Base-by-base conservation (phyloP, 805 yeast genomes). In the Metschnikowia proteae region DNA sequence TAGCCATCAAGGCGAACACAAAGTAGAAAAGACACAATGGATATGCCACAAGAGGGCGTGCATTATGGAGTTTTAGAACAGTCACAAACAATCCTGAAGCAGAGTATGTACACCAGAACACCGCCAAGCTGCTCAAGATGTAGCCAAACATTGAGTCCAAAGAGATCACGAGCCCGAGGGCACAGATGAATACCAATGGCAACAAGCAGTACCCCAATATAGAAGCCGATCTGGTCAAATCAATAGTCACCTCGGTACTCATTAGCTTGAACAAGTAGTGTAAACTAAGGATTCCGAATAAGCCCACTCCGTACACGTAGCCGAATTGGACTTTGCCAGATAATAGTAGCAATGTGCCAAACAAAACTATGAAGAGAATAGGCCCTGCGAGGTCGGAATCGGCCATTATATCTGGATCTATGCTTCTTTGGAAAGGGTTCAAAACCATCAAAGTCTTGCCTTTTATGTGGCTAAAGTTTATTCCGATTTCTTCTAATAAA, bases 341-440 rank as follows among this genome's bases (percentile, higher is more conserved):
- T 38, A 91, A 74, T 44, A 92, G 71, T 46, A 94, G 71, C 51
- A 86, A 81, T 0, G 90, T 78, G 22, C 97, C 99, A 63, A 92
- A 92, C 48, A 89, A 67, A 45, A 94, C 71, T 60, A 92, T 92
- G 66, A 92, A 94, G 36, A 94, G 70, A 30, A 94, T 75, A 1
- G 99, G 99, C 1, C 99, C 99, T 0, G 98, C 97, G 57, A 94
- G 74, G 63, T 94, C 99, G 26, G 94, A 78, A 66, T 92, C 99
- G 46, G 83, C 82, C 81, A 88, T 80, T 43, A 72, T 83, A 57
- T 89, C 94, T 35, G 83, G 81, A 42, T 85, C 81, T 17, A 88
- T 74, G 55, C 65, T 67, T 11, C 70, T 68, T 32, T 83, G 78
- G 40, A 82, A 75, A 10, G 97, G 96, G 58, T 87, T 86, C 63